A percentile compares a stretch with the other conserved stretches of the same genome.
Evolutionary conservation across 305 asterid species (phyloP).

Genomic region (Plantago rigida): DNA sequence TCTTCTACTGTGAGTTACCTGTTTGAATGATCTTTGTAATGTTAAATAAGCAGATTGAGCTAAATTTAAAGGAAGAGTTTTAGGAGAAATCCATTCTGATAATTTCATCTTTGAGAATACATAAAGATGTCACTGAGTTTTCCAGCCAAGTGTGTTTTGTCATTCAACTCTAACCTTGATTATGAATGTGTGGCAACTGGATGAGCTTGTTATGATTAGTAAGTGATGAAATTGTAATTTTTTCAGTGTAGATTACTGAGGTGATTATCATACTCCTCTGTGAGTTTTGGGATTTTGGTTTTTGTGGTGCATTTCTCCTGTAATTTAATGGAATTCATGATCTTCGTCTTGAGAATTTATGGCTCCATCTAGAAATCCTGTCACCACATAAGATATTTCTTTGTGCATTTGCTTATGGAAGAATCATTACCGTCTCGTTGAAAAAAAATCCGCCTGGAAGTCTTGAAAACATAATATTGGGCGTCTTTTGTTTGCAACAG

Average conservation of each 20-base stretch:
- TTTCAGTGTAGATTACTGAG: too few relatives aligned
- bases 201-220: not conserved
- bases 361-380: too few relatives aligned
- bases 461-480: too few relatives aligned
- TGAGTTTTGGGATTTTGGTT: too few relatives aligned
- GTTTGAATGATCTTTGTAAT: not conserved
- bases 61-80: not conserved
- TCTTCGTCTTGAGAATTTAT: not conserved
- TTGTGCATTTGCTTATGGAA: too few relatives aligned
- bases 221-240: not conserved
- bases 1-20: not conserved
- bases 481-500: slow-evolving; percentile 30
- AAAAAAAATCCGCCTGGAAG: not conserved
- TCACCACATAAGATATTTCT: too few relatives aligned
- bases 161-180: too few relatives aligned
- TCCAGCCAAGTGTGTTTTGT: too few relatives aligned
- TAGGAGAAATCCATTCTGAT: too few relatives aligned
- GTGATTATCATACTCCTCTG: too few relatives aligned
- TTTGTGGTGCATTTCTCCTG: too few relatives aligned
- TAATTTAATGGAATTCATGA: too few relatives aligned
- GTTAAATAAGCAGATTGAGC: not conserved
- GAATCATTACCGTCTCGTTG: not conserved
- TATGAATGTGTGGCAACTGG: not conserved
- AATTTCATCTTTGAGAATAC: not conserved
- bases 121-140: not conserved